Percentiles rank a stretch among this genome's conserved stretches.
phyloP scores from a whole-genome alignment of 2,329 filamentous ascomycete species.

The Exutisphaerella laricina region DNA sequence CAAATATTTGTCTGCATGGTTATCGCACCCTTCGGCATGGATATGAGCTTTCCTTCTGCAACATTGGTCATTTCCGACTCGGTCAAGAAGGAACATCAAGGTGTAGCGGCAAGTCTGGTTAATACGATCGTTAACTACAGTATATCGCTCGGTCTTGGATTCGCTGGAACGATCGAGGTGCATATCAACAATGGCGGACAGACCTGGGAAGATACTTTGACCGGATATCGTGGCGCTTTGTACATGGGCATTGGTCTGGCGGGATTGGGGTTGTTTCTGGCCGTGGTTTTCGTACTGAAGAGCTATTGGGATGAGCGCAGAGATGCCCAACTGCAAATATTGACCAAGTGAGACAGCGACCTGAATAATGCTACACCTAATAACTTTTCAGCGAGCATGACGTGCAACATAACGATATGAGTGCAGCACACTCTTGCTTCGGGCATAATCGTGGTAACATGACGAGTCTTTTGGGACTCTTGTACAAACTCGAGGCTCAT shows the following conservation, averaged over 20 bases:
- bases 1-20: slow-evolving; percentile 56
- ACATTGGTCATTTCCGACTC: slow-evolving; percentile 55
- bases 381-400: not conserved
- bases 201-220: slow-evolving; percentile 31
- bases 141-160: slow-evolving; percentile 59
- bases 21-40: slow-evolving; percentile 50
- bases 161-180: slow-evolving; percentile 59
- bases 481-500: too few species aligned
- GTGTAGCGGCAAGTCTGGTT: slow-evolving; percentile 52
- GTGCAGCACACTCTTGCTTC: too few species aligned
- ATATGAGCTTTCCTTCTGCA: slow-evolving; percentile 61
- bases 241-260: slow-evolving; percentile 38
- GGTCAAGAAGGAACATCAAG: slow-evolving; percentile 44
- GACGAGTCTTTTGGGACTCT: too few species aligned
- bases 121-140: slow-evolving; percentile 60
- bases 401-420: too few species aligned
- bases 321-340: slow-evolving; percentile 2
- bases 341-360: not conserved
- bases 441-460: too few species aligned
- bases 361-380: too few species aligned
- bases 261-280: slow-evolving; percentile 26
- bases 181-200: slow-evolving; percentile 39
- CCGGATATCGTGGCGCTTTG: slow-evolving; percentile 38
- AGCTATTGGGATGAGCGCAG: slow-evolving; percentile 16
- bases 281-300: slow-evolving; percentile 27